phyloP scores from a whole-genome alignment of 805 yeast species.

The Metschnikowia orientalis region DNA sequence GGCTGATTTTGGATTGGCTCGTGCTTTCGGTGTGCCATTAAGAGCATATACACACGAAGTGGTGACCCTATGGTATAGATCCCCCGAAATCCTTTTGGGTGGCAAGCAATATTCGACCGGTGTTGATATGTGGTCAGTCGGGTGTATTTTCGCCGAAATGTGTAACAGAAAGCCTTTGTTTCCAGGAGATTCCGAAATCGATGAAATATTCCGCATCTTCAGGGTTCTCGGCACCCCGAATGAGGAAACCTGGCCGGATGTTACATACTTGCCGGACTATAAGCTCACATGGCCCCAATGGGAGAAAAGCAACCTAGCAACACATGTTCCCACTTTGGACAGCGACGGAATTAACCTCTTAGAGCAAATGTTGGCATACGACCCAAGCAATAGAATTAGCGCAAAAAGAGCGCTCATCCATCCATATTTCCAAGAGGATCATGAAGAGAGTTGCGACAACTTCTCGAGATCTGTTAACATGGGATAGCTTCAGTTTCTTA shows the following conservation, averaged over 20 bases:
- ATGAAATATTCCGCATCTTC: slow-evolving; percentile 91
- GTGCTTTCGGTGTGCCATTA: slow-evolving; percentile 96
- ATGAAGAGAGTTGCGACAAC: slow-evolving; percentile 24
- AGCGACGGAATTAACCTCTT: slow-evolving; percentile 79
- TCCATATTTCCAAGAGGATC: slow-evolving; percentile 72
- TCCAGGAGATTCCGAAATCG: slow-evolving; percentile 97
- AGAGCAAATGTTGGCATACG: slow-evolving; percentile 76
- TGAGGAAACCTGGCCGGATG: slow-evolving; percentile 94
- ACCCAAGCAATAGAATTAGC: slow-evolving; percentile 88
- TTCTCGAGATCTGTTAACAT: slow-evolving; percentile 37
- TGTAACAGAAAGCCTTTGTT: slow-evolving; percentile 90
- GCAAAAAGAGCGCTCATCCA: slow-evolving; percentile 91
- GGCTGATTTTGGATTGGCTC: slow-evolving; percentile 84
- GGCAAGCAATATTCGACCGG: slow-evolving; percentile 97
- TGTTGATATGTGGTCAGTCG: slow-evolving; percentile 98
- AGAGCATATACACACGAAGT: slow-evolving; percentile 97
- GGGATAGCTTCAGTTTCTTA: no score
- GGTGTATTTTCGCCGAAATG: slow-evolving; percentile 98
- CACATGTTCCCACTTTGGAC: slow-evolving; percentile 74
- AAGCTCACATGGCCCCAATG: slow-evolving; percentile 92
- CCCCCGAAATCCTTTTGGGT: slow-evolving; percentile 93
- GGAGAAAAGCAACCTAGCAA: slow-evolving; percentile 67
- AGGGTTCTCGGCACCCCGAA: slow-evolving; percentile 91
- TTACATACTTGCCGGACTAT: slow-evolving; percentile 84
- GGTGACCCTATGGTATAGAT: slow-evolving; percentile 95